Percentiles rank a stretch among this genome's conserved stretches.
These are phyloP conservation scores for Coemansia sp. DNA, from an alignment of 192 early-diverging fungal species.

Conservation along the genomic window DNA sequence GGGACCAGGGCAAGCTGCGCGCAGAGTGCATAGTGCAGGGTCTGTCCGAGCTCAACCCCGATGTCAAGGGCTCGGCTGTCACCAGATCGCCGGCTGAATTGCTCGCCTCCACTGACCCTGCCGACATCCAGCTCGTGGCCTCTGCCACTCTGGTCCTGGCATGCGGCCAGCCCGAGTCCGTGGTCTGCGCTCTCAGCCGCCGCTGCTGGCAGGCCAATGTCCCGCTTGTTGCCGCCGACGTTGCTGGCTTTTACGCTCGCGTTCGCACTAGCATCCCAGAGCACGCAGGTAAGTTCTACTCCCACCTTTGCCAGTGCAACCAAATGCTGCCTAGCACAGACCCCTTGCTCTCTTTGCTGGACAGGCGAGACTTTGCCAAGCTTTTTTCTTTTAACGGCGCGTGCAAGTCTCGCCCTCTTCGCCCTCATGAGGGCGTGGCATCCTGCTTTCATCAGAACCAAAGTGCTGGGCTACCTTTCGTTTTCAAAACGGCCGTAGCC, in stretches of 20 bases:
- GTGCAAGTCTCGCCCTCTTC: background rate
- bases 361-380: background rate
- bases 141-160: constrained; percentile 71
- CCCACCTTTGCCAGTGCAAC: background rate
- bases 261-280: constrained; percentile 71
- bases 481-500: background rate
- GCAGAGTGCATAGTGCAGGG: constrained; percentile 62
- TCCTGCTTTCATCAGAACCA: background rate
- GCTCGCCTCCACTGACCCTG: constrained; percentile 64
- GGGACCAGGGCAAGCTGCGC: constrained; percentile 63
- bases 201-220: constrained; percentile 65
- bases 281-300: constrained; percentile 67
- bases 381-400: background rate
- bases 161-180: constrained; percentile 57
- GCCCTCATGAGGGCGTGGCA: background rate
- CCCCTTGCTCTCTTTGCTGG: background rate
- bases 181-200: constrained; percentile 57
- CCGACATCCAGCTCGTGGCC: constrained; percentile 60
- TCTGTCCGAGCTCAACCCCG: constrained; percentile 85
- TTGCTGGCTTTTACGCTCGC: constrained; percentile 76
- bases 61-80: constrained; percentile 65
- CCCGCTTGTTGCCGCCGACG: constrained; percentile 66
- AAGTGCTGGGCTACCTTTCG: background rate
- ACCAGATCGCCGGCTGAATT: constrained; percentile 59
- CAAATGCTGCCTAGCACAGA: background rate